Conservation (phyloP, 352 stramenopile species). For the Phytophthora podocarpi region DNA sequence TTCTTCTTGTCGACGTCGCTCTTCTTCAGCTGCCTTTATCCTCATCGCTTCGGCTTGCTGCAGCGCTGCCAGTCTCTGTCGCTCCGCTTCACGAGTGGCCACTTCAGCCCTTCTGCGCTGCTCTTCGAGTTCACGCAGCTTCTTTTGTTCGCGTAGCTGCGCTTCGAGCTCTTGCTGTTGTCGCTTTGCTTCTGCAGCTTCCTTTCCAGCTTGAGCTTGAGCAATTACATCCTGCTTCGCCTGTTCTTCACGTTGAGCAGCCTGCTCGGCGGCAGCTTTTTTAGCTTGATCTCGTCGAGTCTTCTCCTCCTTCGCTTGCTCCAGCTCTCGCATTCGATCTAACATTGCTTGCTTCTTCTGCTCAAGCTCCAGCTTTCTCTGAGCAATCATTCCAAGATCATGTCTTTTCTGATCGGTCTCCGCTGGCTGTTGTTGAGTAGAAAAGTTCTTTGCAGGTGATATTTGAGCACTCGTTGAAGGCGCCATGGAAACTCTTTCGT, state of each 20-base stretch:
- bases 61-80: conserved; percentile 27
- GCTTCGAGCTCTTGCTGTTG: conserved; percentile 41
- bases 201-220: conserved; percentile 39
- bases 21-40: conserved; percentile 47
- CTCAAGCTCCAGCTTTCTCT: conserved; percentile 61
- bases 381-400: conserved; percentile 65
- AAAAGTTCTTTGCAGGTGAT: not conserved
- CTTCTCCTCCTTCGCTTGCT: conserved; percentile 60
- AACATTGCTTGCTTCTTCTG: conserved; percentile 58
- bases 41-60: conserved; percentile 31
- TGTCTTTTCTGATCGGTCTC: conserved; percentile 33
- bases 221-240: conserved; percentile 26
- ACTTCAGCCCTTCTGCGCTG: conserved; percentile 44
- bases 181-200: conserved; percentile 36
- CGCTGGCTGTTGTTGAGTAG: conserved; percentile 5
- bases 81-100: conserved; percentile 37
- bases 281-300: conserved; percentile 46
- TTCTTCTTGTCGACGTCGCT: conserved; percentile 41
- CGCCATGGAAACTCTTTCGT: conserved; percentile 3
- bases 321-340: conserved; percentile 52
- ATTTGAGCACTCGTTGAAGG: conserved; percentile 1
- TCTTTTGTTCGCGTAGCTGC: conserved; percentile 40
- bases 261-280: conserved; percentile 35
- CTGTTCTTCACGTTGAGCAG: conserved; percentile 25
- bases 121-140: conserved; percentile 55